Conservation (phyloP, 768 basidiomycete species). For the Boletus insuetus region DNA sequence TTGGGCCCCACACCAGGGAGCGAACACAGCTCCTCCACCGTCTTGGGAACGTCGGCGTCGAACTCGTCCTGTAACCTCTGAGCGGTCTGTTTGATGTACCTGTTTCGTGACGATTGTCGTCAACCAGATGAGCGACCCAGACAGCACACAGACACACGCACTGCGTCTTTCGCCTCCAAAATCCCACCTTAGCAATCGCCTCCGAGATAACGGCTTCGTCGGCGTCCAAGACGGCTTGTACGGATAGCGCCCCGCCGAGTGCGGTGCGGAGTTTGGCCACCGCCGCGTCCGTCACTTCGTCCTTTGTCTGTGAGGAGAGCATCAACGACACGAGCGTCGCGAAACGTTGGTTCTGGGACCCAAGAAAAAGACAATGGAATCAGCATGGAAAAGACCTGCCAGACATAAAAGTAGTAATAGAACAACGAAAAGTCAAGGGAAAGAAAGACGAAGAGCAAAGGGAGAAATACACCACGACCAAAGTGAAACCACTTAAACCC, state of each 20-base stretch:
- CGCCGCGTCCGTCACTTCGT: constrained; percentile 82
- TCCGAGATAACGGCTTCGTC: constrained; percentile 60
- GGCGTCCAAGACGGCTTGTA: constrained; percentile 66
- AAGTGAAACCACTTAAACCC: no score
- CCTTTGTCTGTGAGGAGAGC: constrained; percentile 95
- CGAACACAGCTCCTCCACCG: constrained; percentile 82
- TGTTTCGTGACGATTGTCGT: constrained; percentile 22
- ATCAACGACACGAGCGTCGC: constrained; percentile 89
- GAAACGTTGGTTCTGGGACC: constrained; percentile 62
- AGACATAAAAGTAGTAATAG: no score
- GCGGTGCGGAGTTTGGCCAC: constrained; percentile 67
- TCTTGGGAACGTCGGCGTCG: constrained; percentile 83
- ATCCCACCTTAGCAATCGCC: constrained; percentile 87
- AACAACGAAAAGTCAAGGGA: no score
- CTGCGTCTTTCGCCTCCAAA: constrained; percentile 87
- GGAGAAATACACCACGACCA: no score
- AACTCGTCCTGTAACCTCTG: constrained; percentile 67
- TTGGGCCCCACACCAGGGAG: constrained; percentile 94
- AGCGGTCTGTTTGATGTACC: constrained; percentile 76
- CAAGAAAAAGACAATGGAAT: no score
- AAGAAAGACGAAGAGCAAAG: no score
- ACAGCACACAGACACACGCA: constrained; percentile 25
- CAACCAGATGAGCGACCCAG: no score
- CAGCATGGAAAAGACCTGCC: no score
- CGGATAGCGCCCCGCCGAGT: constrained; percentile 76